A percentile compares a stretch with the other conserved stretches of the same genome.
Evolutionary conservation across 148 eudicot genomes (phyloP).

Genomic region (Rhododendron mucronatum): DNA sequence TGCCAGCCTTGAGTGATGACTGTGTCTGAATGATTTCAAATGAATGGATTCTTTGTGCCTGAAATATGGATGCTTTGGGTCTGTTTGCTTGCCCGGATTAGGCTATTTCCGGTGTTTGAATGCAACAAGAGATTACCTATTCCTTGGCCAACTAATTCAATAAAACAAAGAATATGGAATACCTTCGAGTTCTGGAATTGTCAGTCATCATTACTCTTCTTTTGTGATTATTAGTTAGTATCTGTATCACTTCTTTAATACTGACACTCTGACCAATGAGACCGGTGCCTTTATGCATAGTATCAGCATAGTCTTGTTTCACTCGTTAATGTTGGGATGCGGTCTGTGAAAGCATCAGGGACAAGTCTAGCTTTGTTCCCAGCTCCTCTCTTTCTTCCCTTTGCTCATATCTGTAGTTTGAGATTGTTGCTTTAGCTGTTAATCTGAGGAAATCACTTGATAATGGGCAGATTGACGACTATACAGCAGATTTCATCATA

Average conservation of each 20-base stretch:
- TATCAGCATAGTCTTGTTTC: background rate
- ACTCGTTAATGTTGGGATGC: background rate
- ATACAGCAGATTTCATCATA: constrained; percentile 82
- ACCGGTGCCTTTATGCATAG: background rate
- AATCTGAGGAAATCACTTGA: constrained; percentile 4
- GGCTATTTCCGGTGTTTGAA: background rate
- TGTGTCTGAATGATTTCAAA: background rate
- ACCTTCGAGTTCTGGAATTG: background rate
- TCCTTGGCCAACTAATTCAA: background rate
- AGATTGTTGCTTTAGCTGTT: background rate
- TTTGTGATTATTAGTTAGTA: background rate
- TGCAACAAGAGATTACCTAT: background rate
- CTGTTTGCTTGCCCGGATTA: background rate
- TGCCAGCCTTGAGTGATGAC: background rate
- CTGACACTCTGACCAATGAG: background rate
- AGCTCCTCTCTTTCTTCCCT: background rate
- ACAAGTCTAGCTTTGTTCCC: background rate
- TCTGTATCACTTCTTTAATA: background rate
- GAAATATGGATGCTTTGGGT: background rate
- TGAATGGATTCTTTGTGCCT: background rate
- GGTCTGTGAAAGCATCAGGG: background rate
- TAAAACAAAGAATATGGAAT: background rate
- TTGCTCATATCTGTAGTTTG: background rate
- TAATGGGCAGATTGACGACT: constrained; percentile 70
- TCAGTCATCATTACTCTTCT: background rate